Percentiles rank a stretch among this genome's conserved stretches.
Conservation (phyloP, 1,139 yeast species). For the Hyphopichia burtonii region DNA sequence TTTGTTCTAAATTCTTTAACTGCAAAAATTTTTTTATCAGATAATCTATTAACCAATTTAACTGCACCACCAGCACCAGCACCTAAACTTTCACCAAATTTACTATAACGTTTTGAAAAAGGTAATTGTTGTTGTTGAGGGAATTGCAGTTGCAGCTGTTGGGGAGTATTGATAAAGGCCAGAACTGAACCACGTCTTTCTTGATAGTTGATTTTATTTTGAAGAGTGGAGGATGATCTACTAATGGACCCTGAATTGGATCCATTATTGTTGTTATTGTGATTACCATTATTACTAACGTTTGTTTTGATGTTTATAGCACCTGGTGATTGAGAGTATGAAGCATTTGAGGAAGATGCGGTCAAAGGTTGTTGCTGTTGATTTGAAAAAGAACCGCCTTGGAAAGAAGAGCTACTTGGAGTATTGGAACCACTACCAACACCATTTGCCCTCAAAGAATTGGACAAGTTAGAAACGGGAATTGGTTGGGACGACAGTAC, state of each 20-base stretch:
- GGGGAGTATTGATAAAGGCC: conserved; percentile 38
- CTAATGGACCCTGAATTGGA: conserved; percentile 19
- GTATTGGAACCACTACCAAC: conserved; percentile 16
- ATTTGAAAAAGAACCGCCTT: conserved; percentile 10
- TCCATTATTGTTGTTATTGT: not conserved
- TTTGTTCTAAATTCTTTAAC: conserved; percentile 88
- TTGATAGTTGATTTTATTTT: conserved; percentile 29
- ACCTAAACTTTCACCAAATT: conserved; percentile 83
- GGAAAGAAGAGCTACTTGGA: conserved; percentile 16
- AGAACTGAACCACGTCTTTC: conserved; percentile 44
- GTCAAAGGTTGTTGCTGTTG: conserved; percentile 18
- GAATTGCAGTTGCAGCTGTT: conserved; percentile 45
- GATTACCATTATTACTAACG: not conserved
- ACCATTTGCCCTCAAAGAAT: conserved; percentile 37
- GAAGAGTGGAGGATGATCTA: conserved; percentile 28
- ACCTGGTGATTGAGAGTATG: conserved; percentile 33
- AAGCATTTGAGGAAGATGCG: conserved; percentile 32
- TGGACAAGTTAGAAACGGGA: conserved; percentile 38
- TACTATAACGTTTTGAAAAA: conserved; percentile 73
- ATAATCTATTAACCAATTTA: conserved; percentile 63
- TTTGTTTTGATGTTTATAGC: conserved; percentile 13
- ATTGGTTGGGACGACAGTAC: conserved; percentile 18
- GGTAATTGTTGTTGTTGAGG: conserved; percentile 41
- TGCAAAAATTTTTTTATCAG: conserved; percentile 77
- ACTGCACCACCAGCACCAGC: conserved; percentile 98